Base-by-base conservation (phyloP, 2,329 filamentous ascomycete species). In the Curvularia eragrostidis region DNA sequence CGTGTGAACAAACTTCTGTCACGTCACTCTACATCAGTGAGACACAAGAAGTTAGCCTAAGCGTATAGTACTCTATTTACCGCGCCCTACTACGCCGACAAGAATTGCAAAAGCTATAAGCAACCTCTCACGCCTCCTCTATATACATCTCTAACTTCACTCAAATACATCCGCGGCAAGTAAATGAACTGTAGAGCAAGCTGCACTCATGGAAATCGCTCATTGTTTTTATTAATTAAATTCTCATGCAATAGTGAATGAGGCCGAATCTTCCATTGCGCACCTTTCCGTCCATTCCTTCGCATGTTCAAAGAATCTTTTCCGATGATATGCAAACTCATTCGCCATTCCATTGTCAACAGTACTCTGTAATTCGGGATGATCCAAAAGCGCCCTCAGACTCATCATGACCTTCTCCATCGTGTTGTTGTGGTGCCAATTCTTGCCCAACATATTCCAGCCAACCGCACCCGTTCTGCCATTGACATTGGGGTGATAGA, bases 401-500 rank as follows among this genome's bases (percentile, higher is more conserved):
- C 54, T 18, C 3, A 56, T 52, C 41, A 56, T 5, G 1, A 52
- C 21, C 19, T 52, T 52, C n/a, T 56, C 54, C 30, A 47, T 46
- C 0, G 54, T 56, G 6, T 32, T 36, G 2, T 56, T 56, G 0
- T 47, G 48, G 15, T 56, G 48, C 54, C 54, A 52, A 1, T 47
- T 48, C 2, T 39, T 21, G 1, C 48, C 48, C 1, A 56, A 6
- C 42, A 56, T 53, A 19, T 28, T 52, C 48, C 48, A 56, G 5
- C 42, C 32, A 2, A 56, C 41, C 13, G 21, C 34, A 0, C 54
- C 54, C 0, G 54, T 52, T 1, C 26, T 34, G 0, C n/a, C 32
- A 5, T 56, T 28, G 0, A 56, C 34, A 5, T 56, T 56, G 5
- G 54, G 48, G 21, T 53, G 54, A 28, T 56, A 56, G 21, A 56